Conservation (phyloP, 164 flowering plant genomes). For the Chimonanthus salicifolius region DNA sequence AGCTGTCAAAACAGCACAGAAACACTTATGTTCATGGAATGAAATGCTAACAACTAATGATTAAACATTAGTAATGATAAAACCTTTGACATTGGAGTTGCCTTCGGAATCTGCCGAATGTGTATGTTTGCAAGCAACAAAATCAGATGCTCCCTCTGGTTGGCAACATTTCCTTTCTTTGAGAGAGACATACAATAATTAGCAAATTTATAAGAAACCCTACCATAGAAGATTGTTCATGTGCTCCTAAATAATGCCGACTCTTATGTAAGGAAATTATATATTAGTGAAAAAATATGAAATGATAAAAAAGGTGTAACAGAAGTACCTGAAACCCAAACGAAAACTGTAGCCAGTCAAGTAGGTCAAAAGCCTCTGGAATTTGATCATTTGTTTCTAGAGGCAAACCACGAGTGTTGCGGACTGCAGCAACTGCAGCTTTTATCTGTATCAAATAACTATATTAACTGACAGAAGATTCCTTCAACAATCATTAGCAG, state of each 20-base stretch:
- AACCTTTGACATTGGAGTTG: constrained; percentile 43
- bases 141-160: constrained; percentile 94
- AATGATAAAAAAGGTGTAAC: not conserved
- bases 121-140: constrained; percentile 79
- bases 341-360: constrained; percentile 66
- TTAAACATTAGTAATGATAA: not conserved
- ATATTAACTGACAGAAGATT: constrained; percentile 1
- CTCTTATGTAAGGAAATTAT: constrained; percentile 52
- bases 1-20: constrained; percentile 34
- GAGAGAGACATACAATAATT: not conserved
- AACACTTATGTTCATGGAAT: not conserved
- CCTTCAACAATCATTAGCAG: not conserved
- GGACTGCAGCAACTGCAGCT: constrained; percentile 61
- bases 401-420: constrained; percentile 66
- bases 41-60: not conserved
- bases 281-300: constrained; percentile 7
- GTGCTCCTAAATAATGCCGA: not conserved
- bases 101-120: constrained; percentile 46
- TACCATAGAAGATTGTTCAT: not conserved
- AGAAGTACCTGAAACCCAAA: constrained; percentile 84
- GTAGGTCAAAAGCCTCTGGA: constrained; percentile 45
- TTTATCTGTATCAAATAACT: constrained; percentile 48
- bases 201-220: not conserved
- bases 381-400: constrained; percentile 33
- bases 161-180: constrained; percentile 80